A percentile compares a stretch with the other conserved stretches of the same genome.
Conservation (phyloP, 2,329 filamentous ascomycete genomes). For the Apiospora marii region DNA sequence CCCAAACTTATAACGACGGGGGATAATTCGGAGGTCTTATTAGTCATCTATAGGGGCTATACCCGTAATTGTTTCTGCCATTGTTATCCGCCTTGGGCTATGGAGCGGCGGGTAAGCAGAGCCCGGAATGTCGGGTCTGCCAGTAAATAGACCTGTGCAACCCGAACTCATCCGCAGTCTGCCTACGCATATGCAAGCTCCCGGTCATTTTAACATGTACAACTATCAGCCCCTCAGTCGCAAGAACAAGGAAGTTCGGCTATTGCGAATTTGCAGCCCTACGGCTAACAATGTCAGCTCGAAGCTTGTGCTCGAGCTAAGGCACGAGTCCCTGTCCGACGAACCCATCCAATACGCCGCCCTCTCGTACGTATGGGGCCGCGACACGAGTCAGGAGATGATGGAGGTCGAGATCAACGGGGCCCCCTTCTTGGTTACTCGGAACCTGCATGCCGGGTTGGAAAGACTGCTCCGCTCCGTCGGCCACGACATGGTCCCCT, state of each 20-base stretch:
- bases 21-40: too few relatives aligned
- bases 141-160: not conserved
- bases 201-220: not conserved
- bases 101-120: not conserved
- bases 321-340: not conserved
- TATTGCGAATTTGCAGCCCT: not conserved
- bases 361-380: not conserved
- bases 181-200: not conserved
- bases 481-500: too few relatives aligned
- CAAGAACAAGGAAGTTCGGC: not conserved
- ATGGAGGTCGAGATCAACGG: not conserved
- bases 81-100: too few relatives aligned
- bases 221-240: not conserved
- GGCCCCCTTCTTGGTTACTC: not conserved
- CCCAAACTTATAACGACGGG: too few relatives aligned
- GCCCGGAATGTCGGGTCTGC: not conserved
- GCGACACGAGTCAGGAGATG: not conserved
- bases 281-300: not conserved
- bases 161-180: too few relatives aligned
- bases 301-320: not conserved
- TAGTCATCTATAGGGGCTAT: too few relatives aligned
- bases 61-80: too few relatives aligned
- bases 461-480: too few relatives aligned
- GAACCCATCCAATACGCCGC: not conserved
- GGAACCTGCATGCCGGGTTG: not conserved